Conservation (phyloP, 805 yeast genomes). For the Hyphopichia homilentoma region DNA sequence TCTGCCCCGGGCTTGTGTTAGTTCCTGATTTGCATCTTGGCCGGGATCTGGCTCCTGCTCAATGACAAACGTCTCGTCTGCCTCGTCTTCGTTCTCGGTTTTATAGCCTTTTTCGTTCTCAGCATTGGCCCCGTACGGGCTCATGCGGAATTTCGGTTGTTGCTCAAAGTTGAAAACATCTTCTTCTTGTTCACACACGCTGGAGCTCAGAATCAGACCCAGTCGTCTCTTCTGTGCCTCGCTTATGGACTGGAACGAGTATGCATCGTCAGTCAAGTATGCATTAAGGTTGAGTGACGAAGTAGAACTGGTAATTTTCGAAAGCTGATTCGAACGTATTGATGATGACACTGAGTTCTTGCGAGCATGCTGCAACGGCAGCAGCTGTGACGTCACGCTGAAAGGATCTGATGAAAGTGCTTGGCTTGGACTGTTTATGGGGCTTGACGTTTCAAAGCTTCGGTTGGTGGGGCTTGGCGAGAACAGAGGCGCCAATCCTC, state of each 20-base stretch:
- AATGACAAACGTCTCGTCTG: too few relatives aligned
- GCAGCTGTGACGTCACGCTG: neutral
- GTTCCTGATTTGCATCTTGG: too few relatives aligned
- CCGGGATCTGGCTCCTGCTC: too few relatives aligned
- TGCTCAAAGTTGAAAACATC: too few relatives aligned
- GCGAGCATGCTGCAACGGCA: too few relatives aligned
- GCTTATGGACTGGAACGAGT: conserved; percentile 3
- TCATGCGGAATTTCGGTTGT: too few relatives aligned
- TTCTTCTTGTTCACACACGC: too few relatives aligned
- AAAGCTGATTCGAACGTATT: conserved; percentile 14
- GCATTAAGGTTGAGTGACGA: conserved; percentile 40
- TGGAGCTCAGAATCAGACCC: neutral
- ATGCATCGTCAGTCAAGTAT: conserved; percentile 34
- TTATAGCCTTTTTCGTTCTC: neutral
- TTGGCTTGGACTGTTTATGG: conserved; percentile 1
- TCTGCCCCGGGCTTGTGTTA: too few relatives aligned
- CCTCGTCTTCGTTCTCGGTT: neutral
- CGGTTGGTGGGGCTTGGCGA: neutral
- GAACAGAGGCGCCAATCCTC: conserved; percentile 4
- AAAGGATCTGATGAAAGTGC: conserved; percentile 1
- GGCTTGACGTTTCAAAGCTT: neutral
- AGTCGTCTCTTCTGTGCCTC: neutral
- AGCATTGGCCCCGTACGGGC: too few relatives aligned
- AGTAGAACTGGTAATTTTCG: conserved; percentile 36
- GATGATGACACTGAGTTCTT: conserved; percentile 22